These are phyloP conservation scores for Salvia hispanica DNA, from an alignment of 257 asterid species.

Conservation along the genomic window DNA sequence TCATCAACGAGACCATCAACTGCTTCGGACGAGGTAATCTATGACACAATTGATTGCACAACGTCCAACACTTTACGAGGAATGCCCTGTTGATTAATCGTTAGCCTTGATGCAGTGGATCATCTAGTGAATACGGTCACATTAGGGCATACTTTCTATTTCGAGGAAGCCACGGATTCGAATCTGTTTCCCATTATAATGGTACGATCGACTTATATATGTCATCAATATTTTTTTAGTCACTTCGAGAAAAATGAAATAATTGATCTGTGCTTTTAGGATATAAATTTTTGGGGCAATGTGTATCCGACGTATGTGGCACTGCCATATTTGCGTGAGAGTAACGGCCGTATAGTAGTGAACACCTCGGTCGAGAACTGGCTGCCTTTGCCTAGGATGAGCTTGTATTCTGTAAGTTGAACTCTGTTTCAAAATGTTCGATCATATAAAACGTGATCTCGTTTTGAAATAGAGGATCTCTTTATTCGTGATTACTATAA, in stretches of 20 bases:
- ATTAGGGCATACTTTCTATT: constrained; percentile 85
- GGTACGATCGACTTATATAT: constrained; percentile 42
- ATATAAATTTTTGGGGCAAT: constrained; percentile 95
- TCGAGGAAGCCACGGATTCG: constrained; percentile 86
- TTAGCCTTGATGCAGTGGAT: constrained; percentile 58
- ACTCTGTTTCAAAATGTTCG: neutral
- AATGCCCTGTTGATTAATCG: neutral
- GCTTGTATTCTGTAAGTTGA: constrained; percentile 79
- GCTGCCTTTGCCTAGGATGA: constrained; percentile 96
- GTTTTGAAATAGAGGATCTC: neutral
- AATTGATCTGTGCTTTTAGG: constrained; percentile 46
- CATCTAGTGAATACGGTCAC: constrained; percentile 92
- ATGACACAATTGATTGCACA: neutral
- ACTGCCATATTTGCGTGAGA: constrained; percentile 73
- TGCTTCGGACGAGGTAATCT: constrained; percentile 61
- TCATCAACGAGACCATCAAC: constrained; percentile 66
- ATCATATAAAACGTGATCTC: too few species aligned
- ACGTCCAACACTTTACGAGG: too few species aligned
- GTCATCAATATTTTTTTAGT: neutral
- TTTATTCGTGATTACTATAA: too few species aligned
- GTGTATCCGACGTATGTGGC: constrained; percentile 92
- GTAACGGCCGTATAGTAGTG: constrained; percentile 70
- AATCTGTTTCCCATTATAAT: constrained; percentile 72
- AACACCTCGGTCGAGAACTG: constrained; percentile 90
- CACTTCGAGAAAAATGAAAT: neutral